Percentiles rank a stretch among this genome's conserved stretches.
Conservation (phyloP, 371 early-diverging fungal species). For the Zychaea mexicana region DNA sequence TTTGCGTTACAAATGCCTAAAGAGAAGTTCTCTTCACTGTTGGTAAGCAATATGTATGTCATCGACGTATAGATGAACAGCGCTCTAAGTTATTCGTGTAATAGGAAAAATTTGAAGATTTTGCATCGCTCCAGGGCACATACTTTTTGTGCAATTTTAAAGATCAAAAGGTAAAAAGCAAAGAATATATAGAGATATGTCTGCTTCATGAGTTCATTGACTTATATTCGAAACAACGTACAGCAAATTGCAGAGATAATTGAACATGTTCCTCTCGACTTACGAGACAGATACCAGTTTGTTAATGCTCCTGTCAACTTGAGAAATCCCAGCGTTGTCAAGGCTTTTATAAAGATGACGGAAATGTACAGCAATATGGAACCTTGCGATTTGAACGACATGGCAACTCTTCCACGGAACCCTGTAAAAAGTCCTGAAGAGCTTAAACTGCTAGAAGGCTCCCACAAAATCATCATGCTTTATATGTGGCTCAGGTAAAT, state of each 20-base stretch:
- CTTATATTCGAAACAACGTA: not conserved
- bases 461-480: constrained; percentile 77
- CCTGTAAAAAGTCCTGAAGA: constrained; percentile 25
- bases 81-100: not conserved
- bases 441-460: constrained; percentile 62
- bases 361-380: constrained; percentile 38
- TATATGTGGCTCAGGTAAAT: constrained; percentile 87
- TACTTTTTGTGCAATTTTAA: constrained; percentile 82
- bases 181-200: not conserved
- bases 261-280: constrained; percentile 57
- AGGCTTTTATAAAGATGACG: constrained; percentile 37
- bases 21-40: constrained; percentile 60
- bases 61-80: not conserved
- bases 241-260: constrained; percentile 61
- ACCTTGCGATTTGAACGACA: constrained; percentile 43
- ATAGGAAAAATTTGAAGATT: constrained; percentile 68
- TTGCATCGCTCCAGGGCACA: constrained; percentile 65
- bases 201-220: not conserved
- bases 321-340: constrained; percentile 31
- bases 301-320: constrained; percentile 67
- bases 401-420: constrained; percentile 53
- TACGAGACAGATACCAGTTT: constrained; percentile 70
- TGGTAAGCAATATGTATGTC: constrained; percentile 53
- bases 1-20: constrained; percentile 78
- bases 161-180: constrained; percentile 61